phyloP scores from a whole-genome alignment of 129 eudicot genomes.

The Cynara cardunculus region DNA sequence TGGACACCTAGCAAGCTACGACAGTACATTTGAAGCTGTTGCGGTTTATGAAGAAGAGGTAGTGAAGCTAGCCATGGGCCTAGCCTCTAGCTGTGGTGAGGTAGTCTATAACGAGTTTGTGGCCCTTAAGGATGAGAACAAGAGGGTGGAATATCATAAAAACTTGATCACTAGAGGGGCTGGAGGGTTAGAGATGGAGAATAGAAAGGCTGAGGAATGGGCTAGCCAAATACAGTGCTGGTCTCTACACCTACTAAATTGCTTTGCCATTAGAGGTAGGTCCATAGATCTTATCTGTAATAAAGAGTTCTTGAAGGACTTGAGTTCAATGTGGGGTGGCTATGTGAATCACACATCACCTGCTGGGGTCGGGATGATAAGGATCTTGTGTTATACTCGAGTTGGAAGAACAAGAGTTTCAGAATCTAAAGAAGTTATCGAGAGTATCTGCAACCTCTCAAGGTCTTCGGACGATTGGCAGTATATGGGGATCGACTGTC shows the following conservation, averaged over 20 bases:
- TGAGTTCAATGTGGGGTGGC: slow-evolving; percentile 94
- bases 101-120: slow-evolving; percentile 56
- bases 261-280: slow-evolving; percentile 71
- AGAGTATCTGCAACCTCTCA: slow-evolving; percentile 59
- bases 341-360: slow-evolving; percentile 70
- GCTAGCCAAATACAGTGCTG: slow-evolving; percentile 90
- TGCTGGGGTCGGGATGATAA: slow-evolving; percentile 62
- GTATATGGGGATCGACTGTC: slow-evolving; percentile 84
- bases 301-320: slow-evolving; percentile 53
- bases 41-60: slow-evolving; percentile 59
- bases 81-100: slow-evolving; percentile 57
- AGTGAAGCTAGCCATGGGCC: slow-evolving; percentile 49
- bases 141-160: slow-evolving; percentile 53
- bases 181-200: slow-evolving; percentile 67
- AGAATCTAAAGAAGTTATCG: slow-evolving; percentile 40
- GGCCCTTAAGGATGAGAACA: slow-evolving; percentile 30
- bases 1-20: slow-evolving; percentile 89
- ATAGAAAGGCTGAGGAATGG: slow-evolving; percentile 89
- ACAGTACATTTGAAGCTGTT: slow-evolving; percentile 48
- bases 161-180: slow-evolving; percentile 79
- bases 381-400: slow-evolving; percentile 61
- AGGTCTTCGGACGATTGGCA: slow-evolving; percentile 97
- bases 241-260: slow-evolving; percentile 72
- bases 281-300: slow-evolving; percentile 54
- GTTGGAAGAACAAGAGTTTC: slow-evolving; percentile 56